These are phyloP conservation scores for Abrus precatorius DNA, from an alignment of 306 rosid species.

Conservation along the genomic window DNA sequence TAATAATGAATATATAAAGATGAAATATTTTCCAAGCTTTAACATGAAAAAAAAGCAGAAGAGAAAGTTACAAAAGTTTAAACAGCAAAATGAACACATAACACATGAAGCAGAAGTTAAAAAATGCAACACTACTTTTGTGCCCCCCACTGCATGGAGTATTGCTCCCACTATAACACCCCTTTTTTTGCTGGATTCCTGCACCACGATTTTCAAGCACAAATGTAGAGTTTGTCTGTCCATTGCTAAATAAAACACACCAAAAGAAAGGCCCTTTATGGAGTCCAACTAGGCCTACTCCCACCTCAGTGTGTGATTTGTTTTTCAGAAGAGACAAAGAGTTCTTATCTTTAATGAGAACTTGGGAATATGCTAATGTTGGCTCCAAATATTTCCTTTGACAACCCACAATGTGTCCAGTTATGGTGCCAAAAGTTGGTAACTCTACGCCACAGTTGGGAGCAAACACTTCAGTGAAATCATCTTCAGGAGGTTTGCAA, in stretches of 20 bases:
- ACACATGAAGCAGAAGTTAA: constrained; percentile 35
- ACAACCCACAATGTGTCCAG: constrained; percentile 75
- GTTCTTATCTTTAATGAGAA: constrained; percentile 64
- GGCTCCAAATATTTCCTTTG: constrained; percentile 78
- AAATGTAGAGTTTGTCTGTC: constrained; percentile 73
- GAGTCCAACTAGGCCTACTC: constrained; percentile 77
- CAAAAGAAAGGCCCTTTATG: constrained; percentile 84
- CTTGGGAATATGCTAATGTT: constrained; percentile 60
- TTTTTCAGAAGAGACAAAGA: constrained; percentile 66
- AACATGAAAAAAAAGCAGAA: no score
- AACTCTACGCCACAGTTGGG: constrained; percentile 94
- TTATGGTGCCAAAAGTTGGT: constrained; percentile 83
- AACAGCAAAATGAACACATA: constrained; percentile 48
- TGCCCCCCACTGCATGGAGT: constrained; percentile 71
- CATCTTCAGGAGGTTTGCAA: constrained; percentile 85
- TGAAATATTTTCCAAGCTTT: no score
- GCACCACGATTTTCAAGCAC: constrained; percentile 84
- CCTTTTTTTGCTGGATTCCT: constrained; percentile 79
- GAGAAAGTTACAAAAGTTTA: constrained; percentile 33
- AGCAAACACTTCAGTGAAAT: constrained; percentile 90
- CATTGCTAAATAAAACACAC: constrained; percentile 84
- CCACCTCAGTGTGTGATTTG: constrained; percentile 83
- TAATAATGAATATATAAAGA: no score
- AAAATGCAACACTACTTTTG: constrained; percentile 35
- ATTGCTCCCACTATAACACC: constrained; percentile 89